These are phyloP conservation scores for Chenopodium suecicum DNA, from an alignment of 148 eudicot species.

Conservation along the genomic window DNA sequence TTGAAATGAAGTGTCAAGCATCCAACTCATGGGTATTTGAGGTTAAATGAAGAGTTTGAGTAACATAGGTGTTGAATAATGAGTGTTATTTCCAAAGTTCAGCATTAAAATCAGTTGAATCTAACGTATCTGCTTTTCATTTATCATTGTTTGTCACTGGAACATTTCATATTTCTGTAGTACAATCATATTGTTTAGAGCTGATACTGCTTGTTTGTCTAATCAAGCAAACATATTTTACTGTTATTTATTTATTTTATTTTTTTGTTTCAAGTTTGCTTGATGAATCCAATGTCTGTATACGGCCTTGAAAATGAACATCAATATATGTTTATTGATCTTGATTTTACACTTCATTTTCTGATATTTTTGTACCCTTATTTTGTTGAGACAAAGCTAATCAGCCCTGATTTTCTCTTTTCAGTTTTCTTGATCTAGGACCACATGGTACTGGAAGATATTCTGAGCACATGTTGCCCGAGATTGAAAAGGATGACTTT, in stretches of 20 bases:
- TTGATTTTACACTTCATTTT: neutral
- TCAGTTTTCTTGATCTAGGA: slow-evolving; percentile 58
- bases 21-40: neutral
- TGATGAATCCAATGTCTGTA: neutral
- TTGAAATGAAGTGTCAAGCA: neutral
- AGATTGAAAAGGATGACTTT: slow-evolving; percentile 53
- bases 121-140: neutral
- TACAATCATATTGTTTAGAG: neutral
- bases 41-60: neutral
- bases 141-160: neutral
- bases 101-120: neutral
- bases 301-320: neutral
- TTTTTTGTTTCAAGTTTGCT: neutral
- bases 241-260: neutral
- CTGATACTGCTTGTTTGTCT: neutral
- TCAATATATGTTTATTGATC: neutral
- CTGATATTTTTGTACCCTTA: neutral
- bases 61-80: neutral
- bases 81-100: neutral
- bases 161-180: neutral
- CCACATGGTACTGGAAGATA: slow-evolving; percentile 63
- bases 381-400: slow-evolving; percentile 14
- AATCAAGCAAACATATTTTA: neutral
- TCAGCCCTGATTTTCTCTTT: neutral
- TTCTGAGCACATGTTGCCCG: slow-evolving; percentile 57